Base-by-base conservation (phyloP, 805 yeast genomes). In the Ogataea nakhonphanomensis region DNA sequence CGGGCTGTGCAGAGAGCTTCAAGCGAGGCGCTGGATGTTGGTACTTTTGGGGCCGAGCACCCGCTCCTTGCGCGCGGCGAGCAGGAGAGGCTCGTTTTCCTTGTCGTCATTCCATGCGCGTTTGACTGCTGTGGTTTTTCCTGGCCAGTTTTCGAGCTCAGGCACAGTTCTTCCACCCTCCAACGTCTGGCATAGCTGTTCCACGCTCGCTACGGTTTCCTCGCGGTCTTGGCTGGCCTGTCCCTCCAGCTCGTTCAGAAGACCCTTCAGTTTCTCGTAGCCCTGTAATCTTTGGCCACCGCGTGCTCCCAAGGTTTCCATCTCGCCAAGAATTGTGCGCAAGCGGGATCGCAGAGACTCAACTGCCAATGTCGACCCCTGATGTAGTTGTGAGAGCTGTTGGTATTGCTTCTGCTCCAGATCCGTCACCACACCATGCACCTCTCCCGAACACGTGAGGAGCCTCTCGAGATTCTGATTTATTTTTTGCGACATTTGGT, bases 401-500 rank as follows among this genome's bases (percentile, higher is more conserved):
- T 17, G 20, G 5, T 17, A 4, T 11, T 20, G 8, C 2, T 12
- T 13, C 10, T 20, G 10, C 13, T 30, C 33, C 23, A 30, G 9
- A 12, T 8, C 12, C 15, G 7, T 9, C 11, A n/a, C 23, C 33
- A 30, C 7, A 14, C 20, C 15, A 8, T 17, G 27, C 25, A 45
- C 34, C 7, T 30, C 23, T 5, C 8, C 23, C 17, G 33, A 27
- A 20, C 40, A 41, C 5, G 25, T 9, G 14, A 39, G 42, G 4
- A 44, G 25, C 6, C 12, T 17, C 8, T 17, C 13, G 26, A 44
- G 20, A 30, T 44, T 39, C 14, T 25, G 21, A 10, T 36, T 25
- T 9, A 44, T 35, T 8, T 36, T 36, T 3, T 13, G 17, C 5
- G 42, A 44, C n/a, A 39, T 21, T 6, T 17, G 25, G 17, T 37